Conservation (phyloP, 164 flowering plant species). For the Magnolia officinalis region DNA sequence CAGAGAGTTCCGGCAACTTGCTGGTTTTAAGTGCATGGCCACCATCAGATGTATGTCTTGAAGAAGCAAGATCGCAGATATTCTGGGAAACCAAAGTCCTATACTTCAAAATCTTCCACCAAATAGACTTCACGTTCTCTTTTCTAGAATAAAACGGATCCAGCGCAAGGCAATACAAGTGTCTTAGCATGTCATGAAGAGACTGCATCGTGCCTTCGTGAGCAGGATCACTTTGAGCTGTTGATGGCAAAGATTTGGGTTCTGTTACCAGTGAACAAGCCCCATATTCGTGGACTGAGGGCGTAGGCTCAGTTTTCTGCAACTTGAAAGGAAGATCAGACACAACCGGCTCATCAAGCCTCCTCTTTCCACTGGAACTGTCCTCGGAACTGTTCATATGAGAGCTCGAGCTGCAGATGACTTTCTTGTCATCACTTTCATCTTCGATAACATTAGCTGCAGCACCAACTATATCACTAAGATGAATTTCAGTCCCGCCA, state of each 20-base stretch:
- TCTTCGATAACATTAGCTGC: no score
- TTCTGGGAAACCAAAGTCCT: constrained; percentile 13
- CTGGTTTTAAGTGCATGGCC: neutral
- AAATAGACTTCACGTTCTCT: neutral
- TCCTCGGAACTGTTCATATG: no score
- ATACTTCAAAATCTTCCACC: constrained; percentile 16
- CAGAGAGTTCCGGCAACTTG: neutral
- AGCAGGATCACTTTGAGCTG: neutral
- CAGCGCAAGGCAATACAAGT: constrained; percentile 22
- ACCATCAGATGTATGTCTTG: neutral
- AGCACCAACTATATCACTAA: no score
- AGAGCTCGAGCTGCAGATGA: no score
- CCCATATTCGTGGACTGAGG: no score
- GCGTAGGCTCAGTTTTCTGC: no score
- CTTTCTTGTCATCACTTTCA: no score
- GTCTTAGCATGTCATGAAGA: constrained; percentile 11
- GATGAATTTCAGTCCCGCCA: no score
- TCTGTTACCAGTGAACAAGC: no score
- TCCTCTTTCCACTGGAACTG: no score
- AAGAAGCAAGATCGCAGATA: neutral
- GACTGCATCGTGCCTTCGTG: neutral
- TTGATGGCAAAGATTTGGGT: neutral
- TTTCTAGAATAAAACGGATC: constrained; percentile 22
- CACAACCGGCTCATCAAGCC: no score
- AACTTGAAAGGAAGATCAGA: neutral